Evolutionary conservation across 1,284 basidiomycete species (phyloP).

Genomic region (Sanghuangporus sanghuang): DNA sequence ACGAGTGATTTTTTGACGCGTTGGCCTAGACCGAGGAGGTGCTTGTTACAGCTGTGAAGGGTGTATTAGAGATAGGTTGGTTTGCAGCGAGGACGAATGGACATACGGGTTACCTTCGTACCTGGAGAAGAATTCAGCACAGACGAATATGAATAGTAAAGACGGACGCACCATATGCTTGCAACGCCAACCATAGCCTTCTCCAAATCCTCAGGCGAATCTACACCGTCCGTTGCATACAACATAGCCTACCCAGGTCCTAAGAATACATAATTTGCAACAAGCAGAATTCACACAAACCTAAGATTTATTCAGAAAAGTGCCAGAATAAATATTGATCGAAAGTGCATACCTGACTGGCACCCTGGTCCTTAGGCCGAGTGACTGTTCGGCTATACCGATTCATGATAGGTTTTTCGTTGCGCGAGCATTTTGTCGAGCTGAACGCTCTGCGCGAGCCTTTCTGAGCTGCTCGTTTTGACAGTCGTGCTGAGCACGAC

Average conservation of each 20-base stretch:
- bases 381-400: constrained; percentile 81
- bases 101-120: constrained; percentile 86
- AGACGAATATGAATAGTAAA: constrained; percentile 9
- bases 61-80: constrained; percentile 5
- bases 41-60: constrained; percentile 76
- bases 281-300: not conserved
- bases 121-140: constrained; percentile 37
- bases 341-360: constrained; percentile 66
- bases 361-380: constrained; percentile 88
- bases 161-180: constrained; percentile 77
- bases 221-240: constrained; percentile 89
- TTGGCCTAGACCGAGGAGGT: constrained; percentile 86
- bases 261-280: not conserved
- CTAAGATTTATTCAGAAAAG: not conserved
- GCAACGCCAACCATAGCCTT: constrained; percentile 96
- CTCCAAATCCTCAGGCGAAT: constrained; percentile 73
- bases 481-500: constrained; percentile 2
- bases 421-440: constrained; percentile 12
- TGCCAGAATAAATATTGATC: not conserved
- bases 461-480: constrained; percentile 2
- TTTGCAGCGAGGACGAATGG: constrained; percentile 16
- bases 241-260: constrained; percentile 76
- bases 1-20: constrained; percentile 78
- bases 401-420: constrained; percentile 64
- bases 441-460: constrained; percentile 2